These are phyloP conservation scores for Prunus fruticosa DNA, from an alignment of 306 rosid species.

Conservation along the genomic window DNA sequence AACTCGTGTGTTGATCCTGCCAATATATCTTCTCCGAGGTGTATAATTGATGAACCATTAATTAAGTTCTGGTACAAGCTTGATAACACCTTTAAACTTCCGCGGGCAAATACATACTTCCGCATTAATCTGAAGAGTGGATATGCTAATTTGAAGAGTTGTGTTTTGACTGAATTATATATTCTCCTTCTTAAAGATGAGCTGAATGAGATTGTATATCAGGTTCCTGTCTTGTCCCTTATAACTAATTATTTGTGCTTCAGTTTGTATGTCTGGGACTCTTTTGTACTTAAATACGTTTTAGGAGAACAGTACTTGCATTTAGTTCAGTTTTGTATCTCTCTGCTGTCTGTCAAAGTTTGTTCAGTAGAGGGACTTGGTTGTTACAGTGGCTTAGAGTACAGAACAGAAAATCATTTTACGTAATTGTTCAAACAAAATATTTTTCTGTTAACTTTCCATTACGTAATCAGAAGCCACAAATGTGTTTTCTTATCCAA, in stretches of 20 bases:
- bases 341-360: background rate
- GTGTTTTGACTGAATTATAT: conserved; percentile 72
- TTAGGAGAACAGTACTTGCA: background rate
- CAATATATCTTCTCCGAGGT: conserved; percentile 53
- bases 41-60: conserved; percentile 79
- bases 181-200: conserved; percentile 80
- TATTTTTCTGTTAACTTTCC: background rate
- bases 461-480: background rate
- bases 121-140: conserved; percentile 90
- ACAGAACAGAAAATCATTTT: background rate
- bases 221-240: conserved; percentile 59
- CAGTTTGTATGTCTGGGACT: background rate
- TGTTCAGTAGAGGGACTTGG: conserved; percentile 5
- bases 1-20: conserved; percentile 29
- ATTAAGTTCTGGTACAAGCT: conserved; percentile 93
- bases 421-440: background rate
- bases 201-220: conserved; percentile 82
- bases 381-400: background rate
- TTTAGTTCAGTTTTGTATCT: background rate
- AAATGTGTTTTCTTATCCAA: background rate
- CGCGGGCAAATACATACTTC: conserved; percentile 89
- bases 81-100: conserved; percentile 73
- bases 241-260: background rate
- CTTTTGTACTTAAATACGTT: conserved; percentile 5
- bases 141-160: conserved; percentile 51